Percentiles rank a stretch among this genome's conserved stretches.
Conservation (phyloP, 306 rosid species). For the Begonia loranthoides region DNA sequence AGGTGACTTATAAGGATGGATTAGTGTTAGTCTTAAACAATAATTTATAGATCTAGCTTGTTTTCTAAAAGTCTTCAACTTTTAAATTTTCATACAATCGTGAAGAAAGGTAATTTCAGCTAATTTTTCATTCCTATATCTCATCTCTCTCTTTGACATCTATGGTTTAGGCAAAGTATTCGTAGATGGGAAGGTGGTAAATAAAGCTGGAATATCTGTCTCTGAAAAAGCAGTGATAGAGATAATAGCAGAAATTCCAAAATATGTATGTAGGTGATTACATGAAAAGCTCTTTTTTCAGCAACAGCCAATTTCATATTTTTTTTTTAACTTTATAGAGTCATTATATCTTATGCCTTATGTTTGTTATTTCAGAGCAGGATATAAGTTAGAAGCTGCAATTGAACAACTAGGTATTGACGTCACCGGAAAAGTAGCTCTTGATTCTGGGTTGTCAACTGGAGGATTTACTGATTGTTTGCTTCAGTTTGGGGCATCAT, state of each 20-base stretch:
- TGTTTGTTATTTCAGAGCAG: constrained; percentile 41
- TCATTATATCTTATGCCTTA: background rate
- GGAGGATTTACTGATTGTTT: constrained; percentile 96
- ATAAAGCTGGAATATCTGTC: constrained; percentile 77
- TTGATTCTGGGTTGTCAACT: constrained; percentile 89
- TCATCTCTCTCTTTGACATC: constrained; percentile 1
- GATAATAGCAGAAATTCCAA: constrained; percentile 79
- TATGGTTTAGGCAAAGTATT: constrained; percentile 61
- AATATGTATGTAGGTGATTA: constrained; percentile 98
- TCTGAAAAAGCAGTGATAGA: constrained; percentile 65
- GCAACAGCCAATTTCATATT: too few relatives aligned
- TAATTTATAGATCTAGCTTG: background rate
- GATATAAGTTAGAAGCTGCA: constrained; percentile 91
- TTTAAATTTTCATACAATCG: background rate
- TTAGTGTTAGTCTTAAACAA: too few relatives aligned
- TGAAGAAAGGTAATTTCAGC: background rate
- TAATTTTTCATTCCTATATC: background rate
- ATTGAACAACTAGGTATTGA: constrained; percentile 62
- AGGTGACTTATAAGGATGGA: constrained; percentile 28
- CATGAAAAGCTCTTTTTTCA: constrained; percentile 2
- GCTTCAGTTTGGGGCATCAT: constrained; percentile 84
- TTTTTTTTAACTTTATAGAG: background rate
- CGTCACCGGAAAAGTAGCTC: constrained; percentile 75
- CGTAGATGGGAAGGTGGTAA: constrained; percentile 69
- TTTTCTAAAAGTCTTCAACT: background rate